Conservation (phyloP, 257 asterid genomes). For the Fraxinus excelsior region DNA sequence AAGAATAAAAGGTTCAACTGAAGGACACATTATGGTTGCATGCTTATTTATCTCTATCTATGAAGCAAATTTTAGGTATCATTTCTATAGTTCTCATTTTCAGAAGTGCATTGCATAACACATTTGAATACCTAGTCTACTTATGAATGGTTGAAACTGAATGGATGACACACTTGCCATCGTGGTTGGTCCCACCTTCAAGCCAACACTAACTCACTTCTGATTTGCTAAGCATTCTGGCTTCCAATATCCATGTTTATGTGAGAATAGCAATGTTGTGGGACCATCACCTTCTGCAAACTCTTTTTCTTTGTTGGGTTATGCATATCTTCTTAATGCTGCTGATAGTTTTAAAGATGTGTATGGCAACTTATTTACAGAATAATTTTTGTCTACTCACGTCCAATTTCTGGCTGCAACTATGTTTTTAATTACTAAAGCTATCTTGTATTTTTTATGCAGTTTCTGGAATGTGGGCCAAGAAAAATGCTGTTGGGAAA, state of each 20-base stretch:
- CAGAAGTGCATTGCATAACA: background rate
- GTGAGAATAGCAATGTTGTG: background rate
- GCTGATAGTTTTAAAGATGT: background rate
- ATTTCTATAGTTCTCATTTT: background rate
- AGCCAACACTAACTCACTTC: background rate
- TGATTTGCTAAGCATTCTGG: background rate
- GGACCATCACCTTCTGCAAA: background rate
- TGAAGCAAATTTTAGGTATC: background rate
- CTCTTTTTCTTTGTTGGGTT: background rate
- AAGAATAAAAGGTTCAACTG: background rate
- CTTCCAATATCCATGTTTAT: background rate
- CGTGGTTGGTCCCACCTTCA: background rate
- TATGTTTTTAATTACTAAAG: background rate
- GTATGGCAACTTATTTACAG: background rate
- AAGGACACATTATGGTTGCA: background rate
- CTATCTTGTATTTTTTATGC: conserved; percentile 24
- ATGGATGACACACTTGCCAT: background rate
- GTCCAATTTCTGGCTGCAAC: background rate
- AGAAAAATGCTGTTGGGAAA: conserved; percentile 72
- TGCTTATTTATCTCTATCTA: background rate
- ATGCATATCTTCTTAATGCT: background rate
- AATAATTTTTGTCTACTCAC: background rate
- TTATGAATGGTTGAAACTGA: background rate
- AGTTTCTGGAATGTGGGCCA: conserved; percentile 82
- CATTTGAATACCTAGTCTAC: background rate